Base-by-base conservation (phyloP, 768 basidiomycete species). In the Tricholomella constricta region DNA sequence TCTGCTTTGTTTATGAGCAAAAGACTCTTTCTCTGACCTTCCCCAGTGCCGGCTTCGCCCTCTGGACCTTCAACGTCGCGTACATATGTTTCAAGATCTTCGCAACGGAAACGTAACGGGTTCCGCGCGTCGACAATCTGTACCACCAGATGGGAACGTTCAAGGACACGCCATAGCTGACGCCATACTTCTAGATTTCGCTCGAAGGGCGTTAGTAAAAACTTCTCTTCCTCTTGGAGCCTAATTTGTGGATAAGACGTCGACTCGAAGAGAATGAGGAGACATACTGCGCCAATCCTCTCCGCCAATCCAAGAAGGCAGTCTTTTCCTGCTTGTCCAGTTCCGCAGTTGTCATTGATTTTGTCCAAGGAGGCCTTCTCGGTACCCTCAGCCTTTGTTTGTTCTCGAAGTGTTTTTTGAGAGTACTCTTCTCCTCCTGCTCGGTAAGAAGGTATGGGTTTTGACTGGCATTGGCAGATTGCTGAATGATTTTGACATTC, bases 171-270 rank as follows among this genome's bases (percentile, higher is more conserved):
- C 97, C 97, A 99, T 7, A 99, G 80, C 64, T 99, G 97, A 37
- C 97, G 78, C 96, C 97, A 98, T 11, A 99, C 97, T 76, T 98
- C 95, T 27, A 99, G 72, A 65, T 98, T 99, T 44, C 94, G 88
- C 66, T 99, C 97, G 64, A 97, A 99, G 4, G 94, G 96, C 0
- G 95, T 96, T 1, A 98, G 77, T n/a, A 98, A 80, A 25, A 98
- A 82, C 35, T 84, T 82, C 51, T 96, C 89, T 55, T 81, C 77
- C 62, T 97, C 94, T 65, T 96, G 93, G 11, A 98, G 75, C 52
- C 94, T 97, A 52, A 26, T 43, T 38, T 43, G 34, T 27, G 40
- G n/a, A 25, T 56, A 15, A 62, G 32, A 42, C 9, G 20, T 48
- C 15, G 37, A 51, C 22, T 23, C 9, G 43, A 11, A 25, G 38